phyloP scores from a whole-genome alignment of 1,139 yeast species.

The Blastobotrys arbuscula region DNA sequence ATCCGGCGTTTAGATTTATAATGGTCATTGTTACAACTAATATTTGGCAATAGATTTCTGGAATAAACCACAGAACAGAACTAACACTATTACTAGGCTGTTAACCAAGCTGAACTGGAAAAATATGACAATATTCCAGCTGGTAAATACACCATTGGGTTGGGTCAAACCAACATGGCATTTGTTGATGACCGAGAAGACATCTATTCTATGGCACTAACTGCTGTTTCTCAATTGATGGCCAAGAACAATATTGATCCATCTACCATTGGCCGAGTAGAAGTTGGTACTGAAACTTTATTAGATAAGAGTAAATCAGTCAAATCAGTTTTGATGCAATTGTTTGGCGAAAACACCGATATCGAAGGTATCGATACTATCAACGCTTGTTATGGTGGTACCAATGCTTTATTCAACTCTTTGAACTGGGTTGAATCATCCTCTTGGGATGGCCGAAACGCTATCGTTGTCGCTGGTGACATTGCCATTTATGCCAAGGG shows the following conservation, averaged over 20 bases:
- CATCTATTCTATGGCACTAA: conserved; percentile 84
- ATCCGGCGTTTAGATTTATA: too few species aligned
- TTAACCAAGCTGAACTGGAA: conserved; percentile 86
- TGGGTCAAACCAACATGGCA: conserved; percentile 97
- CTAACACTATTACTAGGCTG: conserved; percentile 36
- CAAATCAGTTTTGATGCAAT: conserved; percentile 92
- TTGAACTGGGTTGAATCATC: conserved; percentile 95
- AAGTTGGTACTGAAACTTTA: conserved; percentile 97
- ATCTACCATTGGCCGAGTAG: conserved; percentile 81
- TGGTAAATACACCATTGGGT: conserved; percentile 97
- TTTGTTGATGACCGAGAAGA: conserved; percentile 97
- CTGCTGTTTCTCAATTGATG: conserved; percentile 72
- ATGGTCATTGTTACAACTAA: too few species aligned
- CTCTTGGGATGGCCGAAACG: conserved; percentile 98
- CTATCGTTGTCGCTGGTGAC: conserved; percentile 95
- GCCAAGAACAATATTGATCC: conserved; percentile 80
- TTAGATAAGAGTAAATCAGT: conserved; percentile 96
- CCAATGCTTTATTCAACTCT: conserved; percentile 89
- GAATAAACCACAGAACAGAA: too few species aligned
- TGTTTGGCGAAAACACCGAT: conserved; percentile 75
- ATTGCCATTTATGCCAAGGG: conserved; percentile 97
- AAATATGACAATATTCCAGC: conserved; percentile 76
- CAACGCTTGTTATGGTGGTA: conserved; percentile 99
- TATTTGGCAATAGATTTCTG: too few species aligned
- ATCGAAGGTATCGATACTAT: conserved; percentile 95